Conservation (phyloP, 2,329 filamentous ascomycete species). For the Lizonia empirigonia region DNA sequence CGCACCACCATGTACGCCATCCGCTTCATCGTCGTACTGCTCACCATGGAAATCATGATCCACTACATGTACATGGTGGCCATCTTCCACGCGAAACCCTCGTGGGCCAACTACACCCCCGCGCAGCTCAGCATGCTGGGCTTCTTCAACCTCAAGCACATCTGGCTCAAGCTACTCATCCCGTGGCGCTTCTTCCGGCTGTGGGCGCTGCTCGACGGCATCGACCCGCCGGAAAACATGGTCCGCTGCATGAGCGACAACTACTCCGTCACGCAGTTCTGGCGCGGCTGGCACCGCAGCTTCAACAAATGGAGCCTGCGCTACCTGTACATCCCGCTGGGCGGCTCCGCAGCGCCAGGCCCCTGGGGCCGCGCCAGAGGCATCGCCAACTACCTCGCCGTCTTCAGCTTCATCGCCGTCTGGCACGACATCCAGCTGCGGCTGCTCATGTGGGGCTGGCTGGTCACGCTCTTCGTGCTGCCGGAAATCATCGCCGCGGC, state of each 20-base stretch:
- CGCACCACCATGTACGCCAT: slow-evolving; percentile 82
- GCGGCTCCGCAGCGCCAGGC: slow-evolving; percentile 62
- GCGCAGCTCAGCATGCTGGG: slow-evolving; percentile 88
- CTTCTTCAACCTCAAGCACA: slow-evolving; percentile 94
- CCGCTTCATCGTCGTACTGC: slow-evolving; percentile 78
- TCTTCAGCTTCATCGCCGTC: slow-evolving; percentile 95
- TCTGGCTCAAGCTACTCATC: slow-evolving; percentile 96
- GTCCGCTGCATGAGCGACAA: slow-evolving; percentile 95
- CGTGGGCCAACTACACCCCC: slow-evolving; percentile 83
- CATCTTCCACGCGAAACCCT: slow-evolving; percentile 79
- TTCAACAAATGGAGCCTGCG: slow-evolving; percentile 95
- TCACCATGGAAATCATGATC: slow-evolving; percentile 83
- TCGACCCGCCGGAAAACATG: slow-evolving; percentile 98
- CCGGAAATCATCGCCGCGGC: slow-evolving; percentile 78
- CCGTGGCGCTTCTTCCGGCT: slow-evolving; percentile 98
- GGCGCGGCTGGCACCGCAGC: slow-evolving; percentile 93
- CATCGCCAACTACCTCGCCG: slow-evolving; percentile 76
- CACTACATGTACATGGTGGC: slow-evolving; percentile 95
- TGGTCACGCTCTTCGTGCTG: slow-evolving; percentile 90
- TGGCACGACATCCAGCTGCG: slow-evolving; percentile 97
- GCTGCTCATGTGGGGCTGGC: slow-evolving; percentile 94
- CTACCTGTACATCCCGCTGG: slow-evolving; percentile 92
- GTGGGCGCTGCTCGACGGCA: slow-evolving; percentile 88
- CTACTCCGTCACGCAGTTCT: slow-evolving; percentile 88
- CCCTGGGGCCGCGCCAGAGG: slow-evolving; percentile 59